These are phyloP conservation scores for Delonix regia DNA, from an alignment of 306 rosid genomes.

Conservation along the genomic window DNA sequence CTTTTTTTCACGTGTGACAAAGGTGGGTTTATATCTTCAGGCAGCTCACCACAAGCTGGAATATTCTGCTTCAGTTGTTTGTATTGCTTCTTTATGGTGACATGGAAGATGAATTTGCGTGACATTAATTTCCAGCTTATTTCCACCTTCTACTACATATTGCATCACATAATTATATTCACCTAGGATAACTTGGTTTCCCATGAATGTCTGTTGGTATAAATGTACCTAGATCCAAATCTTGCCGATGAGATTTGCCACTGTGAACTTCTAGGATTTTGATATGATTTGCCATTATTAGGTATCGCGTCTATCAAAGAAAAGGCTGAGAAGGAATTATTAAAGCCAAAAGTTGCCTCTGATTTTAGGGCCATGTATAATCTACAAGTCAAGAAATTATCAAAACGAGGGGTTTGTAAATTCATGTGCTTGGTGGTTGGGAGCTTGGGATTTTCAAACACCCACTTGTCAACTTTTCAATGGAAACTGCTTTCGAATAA, in stretches of 20 bases:
- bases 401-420: conserved; percentile 34
- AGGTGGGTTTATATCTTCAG: conserved; percentile 40
- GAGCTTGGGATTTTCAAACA: conserved; percentile 43
- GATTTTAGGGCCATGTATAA: conserved; percentile 30
- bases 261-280: conserved; percentile 39
- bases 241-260: conserved; percentile 57
- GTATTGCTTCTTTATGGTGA: conserved; percentile 9
- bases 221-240: conserved; percentile 39
- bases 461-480: conserved; percentile 30
- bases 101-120: neutral
- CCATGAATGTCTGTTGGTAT: conserved; percentile 47
- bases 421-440: conserved; percentile 39
- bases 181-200: conserved; percentile 29
- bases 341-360: conserved; percentile 44
- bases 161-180: neutral
- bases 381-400: neutral
- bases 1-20: conserved; percentile 16
- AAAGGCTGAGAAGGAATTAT: conserved; percentile 42
- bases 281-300: conserved; percentile 40
- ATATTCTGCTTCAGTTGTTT: conserved; percentile 46
- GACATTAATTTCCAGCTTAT: conserved; percentile 6
- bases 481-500: conserved; percentile 18
- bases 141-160: neutral
- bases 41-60: conserved; percentile 50
- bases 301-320: conserved; percentile 7